phyloP scores from a whole-genome alignment of 495 filamentous ascomycete species.

The Jackrogersella minutella region DNA sequence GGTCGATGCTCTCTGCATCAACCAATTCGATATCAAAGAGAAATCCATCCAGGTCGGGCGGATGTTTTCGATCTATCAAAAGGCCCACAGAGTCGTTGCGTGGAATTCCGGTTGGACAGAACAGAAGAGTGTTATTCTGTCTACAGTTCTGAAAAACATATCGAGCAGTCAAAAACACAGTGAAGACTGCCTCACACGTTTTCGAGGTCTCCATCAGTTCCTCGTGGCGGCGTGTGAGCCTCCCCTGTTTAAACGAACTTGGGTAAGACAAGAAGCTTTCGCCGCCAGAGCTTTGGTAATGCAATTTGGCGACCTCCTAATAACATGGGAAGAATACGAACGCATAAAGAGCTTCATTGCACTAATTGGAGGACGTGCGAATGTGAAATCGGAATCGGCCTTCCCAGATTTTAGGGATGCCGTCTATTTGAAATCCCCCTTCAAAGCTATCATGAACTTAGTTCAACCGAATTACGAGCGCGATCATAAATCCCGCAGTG shows the following conservation, averaged over 20 bases:
- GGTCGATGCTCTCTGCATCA: slow-evolving; percentile 45
- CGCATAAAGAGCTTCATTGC: slow-evolving; percentile 12
- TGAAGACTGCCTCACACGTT: slow-evolving; percentile 9
- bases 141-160: slow-evolving; percentile 13
- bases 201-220: background rate
- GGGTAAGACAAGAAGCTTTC: slow-evolving; percentile 24
- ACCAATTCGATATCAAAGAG: slow-evolving; percentile 40
- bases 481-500: slow-evolving; percentile 9
- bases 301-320: slow-evolving; percentile 18
- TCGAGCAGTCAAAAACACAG: slow-evolving; percentile 17
- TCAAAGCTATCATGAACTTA: slow-evolving; percentile 19
- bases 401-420: slow-evolving; percentile 13
- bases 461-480: slow-evolving; percentile 15
- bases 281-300: slow-evolving; percentile 20
- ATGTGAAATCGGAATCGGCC: background rate
- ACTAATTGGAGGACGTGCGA: background rate
- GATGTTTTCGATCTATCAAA: slow-evolving; percentile 40
- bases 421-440: slow-evolving; percentile 24
- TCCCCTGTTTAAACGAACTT: slow-evolving; percentile 27
- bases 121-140: slow-evolving; percentile 16
- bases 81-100: slow-evolving; percentile 32
- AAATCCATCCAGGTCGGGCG: slow-evolving; percentile 33
- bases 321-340: slow-evolving; percentile 15
- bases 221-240: slow-evolving; percentile 17
- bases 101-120: slow-evolving; percentile 32